Percentiles rank a stretch among this genome's conserved stretches.
Evolutionary conservation across 2,329 filamentous ascomycete species (phyloP).

Genomic region (Fusarium newnesense): DNA sequence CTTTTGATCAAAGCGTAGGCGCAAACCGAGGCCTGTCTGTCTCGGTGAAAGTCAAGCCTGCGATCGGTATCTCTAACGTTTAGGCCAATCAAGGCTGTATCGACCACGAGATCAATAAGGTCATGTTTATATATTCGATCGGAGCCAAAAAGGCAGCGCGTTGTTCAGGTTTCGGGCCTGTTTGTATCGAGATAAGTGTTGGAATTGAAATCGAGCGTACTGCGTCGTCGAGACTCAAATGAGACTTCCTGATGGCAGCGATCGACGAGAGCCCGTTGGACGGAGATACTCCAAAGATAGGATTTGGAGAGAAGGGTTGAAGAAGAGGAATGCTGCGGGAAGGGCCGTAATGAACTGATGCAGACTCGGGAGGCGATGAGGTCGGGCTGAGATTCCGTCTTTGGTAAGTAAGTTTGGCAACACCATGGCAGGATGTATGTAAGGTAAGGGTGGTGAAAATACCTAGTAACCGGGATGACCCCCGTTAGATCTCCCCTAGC

Average conservation of each 20-base stretch:
- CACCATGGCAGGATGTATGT: constrained; percentile 3
- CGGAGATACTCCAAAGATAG: constrained; percentile 19
- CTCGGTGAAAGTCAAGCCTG: constrained; percentile 36
- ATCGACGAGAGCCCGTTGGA: constrained; percentile 6
- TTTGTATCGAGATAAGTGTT: constrained; percentile 6
- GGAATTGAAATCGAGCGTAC: constrained; percentile 4
- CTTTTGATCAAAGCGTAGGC: constrained; percentile 36
- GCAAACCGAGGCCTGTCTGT: constrained; percentile 36
- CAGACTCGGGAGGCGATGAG: constrained; percentile 36
- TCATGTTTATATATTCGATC: constrained; percentile 45
- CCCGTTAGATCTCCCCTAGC: constrained; percentile 34
- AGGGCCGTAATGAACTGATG: constrained; percentile 44
- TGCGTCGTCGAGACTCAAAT: constrained; percentile 4
- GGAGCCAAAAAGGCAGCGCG: constrained; percentile 39
- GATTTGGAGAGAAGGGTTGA: constrained; percentile 21
- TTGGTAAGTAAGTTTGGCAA: constrained; percentile 27
- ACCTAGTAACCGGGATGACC: constrained; percentile 41
- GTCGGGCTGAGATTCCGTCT: constrained; percentile 33
- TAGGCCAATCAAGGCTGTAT: constrained; percentile 48
- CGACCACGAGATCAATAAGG: constrained; percentile 43
- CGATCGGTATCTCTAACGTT: constrained; percentile 29
- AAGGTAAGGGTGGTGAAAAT: constrained; percentile 30
- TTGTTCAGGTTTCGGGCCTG: constrained; percentile 30
- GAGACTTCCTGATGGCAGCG: not conserved
- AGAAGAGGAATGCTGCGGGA: constrained; percentile 37